phyloP scores from a whole-genome alignment of 176 grass and related monocot species.

The Ampelocalamus luodianensis region DNA sequence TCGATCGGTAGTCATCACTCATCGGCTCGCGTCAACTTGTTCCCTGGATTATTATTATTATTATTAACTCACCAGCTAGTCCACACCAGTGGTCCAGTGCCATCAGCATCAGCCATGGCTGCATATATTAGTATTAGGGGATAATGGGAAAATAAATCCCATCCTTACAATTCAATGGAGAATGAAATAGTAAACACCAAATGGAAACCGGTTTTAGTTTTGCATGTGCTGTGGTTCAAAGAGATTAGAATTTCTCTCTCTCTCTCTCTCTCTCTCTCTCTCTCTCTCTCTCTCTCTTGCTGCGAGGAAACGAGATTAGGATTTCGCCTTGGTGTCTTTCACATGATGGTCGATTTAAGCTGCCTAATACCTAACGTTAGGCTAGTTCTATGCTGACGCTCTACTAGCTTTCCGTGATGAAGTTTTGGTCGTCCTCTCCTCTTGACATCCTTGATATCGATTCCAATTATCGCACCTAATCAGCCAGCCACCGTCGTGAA shows the following conservation, averaged over 20 bases:
- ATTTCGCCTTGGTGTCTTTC: conserved; percentile 19
- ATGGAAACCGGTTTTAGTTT: no score
- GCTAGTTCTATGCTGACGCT: conserved; percentile 10
- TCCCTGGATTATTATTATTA: neutral
- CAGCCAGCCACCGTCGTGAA: neutral
- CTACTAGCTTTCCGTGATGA: neutral
- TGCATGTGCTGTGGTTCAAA: neutral
- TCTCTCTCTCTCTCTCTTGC: neutral
- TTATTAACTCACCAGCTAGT: neutral
- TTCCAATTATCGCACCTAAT: neutral
- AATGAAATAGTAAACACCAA: no score
- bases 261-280: neutral
- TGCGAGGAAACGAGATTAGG: neutral
- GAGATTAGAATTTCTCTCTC: neutral
- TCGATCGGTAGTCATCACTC: neutral
- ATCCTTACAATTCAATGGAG: no score
- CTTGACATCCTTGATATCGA: neutral
- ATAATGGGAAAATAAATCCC: no score
- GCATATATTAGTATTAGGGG: no score
- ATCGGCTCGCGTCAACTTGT: neutral
- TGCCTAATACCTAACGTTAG: conserved; percentile 45
- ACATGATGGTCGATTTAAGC: neutral
- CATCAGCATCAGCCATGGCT: no score
- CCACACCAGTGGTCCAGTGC: neutral
- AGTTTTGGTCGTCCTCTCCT: neutral